Conservation (phyloP, 345 rosid genomes). For the Syzygium aqueum region DNA sequence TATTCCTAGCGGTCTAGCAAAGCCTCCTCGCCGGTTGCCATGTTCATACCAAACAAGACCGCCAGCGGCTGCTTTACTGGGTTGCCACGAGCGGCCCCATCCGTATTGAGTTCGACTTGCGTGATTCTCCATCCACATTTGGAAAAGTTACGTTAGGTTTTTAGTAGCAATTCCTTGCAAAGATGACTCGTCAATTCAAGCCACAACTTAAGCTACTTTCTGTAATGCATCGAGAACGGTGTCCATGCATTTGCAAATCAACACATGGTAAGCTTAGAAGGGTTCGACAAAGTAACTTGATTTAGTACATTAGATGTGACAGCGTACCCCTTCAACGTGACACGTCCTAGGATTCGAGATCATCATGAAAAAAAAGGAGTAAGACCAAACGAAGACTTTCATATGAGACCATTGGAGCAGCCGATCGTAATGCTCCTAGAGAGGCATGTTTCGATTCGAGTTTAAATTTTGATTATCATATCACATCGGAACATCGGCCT, state of each 20-base stretch:
- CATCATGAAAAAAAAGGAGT: not conserved
- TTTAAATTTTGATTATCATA: accelerated
- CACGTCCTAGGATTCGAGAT: not conserved
- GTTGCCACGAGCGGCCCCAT: not conserved
- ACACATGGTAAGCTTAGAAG: not conserved
- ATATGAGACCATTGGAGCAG: not conserved
- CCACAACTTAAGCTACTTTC: not conserved
- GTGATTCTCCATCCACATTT: not conserved
- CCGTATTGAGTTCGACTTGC: not conserved
- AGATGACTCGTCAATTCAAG: not conserved
- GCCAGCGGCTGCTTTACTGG: not conserved
- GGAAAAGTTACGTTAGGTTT: not conserved
- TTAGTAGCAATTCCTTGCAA: not conserved
- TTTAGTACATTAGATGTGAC: not conserved
- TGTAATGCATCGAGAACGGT: not conserved
- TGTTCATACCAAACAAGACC: not conserved
- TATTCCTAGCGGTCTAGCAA: not conserved
- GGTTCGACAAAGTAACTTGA: not conserved
- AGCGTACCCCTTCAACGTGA: not conserved
- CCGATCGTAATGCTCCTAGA: not conserved
- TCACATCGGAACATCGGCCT: accelerated
- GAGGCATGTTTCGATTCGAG: not conserved
- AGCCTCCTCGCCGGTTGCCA: not conserved
- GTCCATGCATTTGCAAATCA: not conserved
- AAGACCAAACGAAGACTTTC: not conserved